Evolutionary conservation across 345 rosid genomes (phyloP), one percentile per base, ranked within the genome.

Genomic region (Aethionema arabicum): DNA sequence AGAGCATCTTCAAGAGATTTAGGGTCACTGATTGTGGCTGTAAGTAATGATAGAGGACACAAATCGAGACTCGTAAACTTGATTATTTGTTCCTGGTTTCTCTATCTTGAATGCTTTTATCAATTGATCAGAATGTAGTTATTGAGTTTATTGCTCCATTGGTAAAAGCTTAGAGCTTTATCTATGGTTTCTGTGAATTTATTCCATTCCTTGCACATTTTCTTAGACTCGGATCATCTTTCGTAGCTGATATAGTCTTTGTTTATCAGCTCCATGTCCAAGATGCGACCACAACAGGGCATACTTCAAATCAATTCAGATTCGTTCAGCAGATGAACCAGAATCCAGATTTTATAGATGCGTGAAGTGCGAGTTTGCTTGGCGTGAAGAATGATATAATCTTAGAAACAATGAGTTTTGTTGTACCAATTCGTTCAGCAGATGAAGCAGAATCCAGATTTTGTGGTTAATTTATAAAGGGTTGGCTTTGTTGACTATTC

Each of bases 271-370:
- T 42, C 57, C 59, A 31, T 73, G 77, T 31, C 77, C 73, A 15
- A 67, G 49, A 13, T 73, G 77, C 11, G 40, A 62, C 31, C 68
- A 67, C 68, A 37, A 56, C 57, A 66, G 49, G 63, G 76, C 76
- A 39, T 51, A 56, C 50, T 72, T 66, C 68, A 66, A 29, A 52
- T 46, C 72, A 33, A 54, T 63, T 68, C 76, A 72, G 72, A 66
- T 72, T 66, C 72, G 76, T 36, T 72, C 76, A 30, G 77, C 72
- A 0, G 77, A 73, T 67, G 77, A 73, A 38, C 77, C 68, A 11
- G 72, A 67, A 30, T 61, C 72, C 1, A 73, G 69, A 39, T 73
- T 73, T 32, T 73, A 73, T 56, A 61, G 52, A 56, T 72, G 72
- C 37, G 16, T 66, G 46, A 72, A 72, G 10, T 72, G 76, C 33